phyloP scores from a whole-genome alignment of 2,329 filamentous ascomycete genomes.

The Pseudogymnoascus sp. region DNA sequence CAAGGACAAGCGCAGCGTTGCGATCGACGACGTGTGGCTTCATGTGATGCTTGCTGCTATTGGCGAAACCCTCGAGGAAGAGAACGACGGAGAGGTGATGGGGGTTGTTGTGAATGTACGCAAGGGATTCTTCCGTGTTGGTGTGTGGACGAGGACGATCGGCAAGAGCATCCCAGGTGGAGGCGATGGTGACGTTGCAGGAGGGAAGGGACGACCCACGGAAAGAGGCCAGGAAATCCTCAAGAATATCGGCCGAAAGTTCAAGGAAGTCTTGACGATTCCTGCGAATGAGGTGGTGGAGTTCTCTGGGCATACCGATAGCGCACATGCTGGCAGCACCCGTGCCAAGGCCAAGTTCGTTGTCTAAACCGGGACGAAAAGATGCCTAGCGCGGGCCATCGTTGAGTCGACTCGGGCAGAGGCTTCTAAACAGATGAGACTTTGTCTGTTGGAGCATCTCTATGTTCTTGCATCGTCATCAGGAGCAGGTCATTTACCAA shows the following conservation, averaged over 20 bases:
- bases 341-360: conserved; percentile 91
- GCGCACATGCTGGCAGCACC: conserved; percentile 85
- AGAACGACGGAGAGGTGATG: conserved; percentile 96
- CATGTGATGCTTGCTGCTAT: conserved; percentile 95
- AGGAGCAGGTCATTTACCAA: neutral
- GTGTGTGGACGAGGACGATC: conserved; percentile 92
- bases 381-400: neutral
- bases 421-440: conserved; percentile 2
- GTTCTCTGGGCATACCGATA: conserved; percentile 94
- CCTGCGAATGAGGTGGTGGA: conserved; percentile 71
- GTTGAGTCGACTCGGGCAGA: conserved; percentile 4
- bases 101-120: conserved; percentile 98
- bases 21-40: conserved; percentile 93
- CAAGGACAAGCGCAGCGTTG: conserved; percentile 87
- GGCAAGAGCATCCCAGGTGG: conserved; percentile 75
- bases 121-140: conserved; percentile 96
- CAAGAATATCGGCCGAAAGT: conserved; percentile 73
- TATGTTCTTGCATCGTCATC: conserved; percentile 6
- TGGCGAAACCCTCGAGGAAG: conserved; percentile 96
- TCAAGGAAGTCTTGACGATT: conserved; percentile 87
- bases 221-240: conserved; percentile 84
- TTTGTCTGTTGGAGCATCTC: neutral
- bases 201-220: conserved; percentile 65
- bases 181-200: conserved; percentile 62
- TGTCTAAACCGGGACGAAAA: conserved; percentile 46